Evolutionary conservation across 192 early-diverging fungal species (phyloP).

Genomic region (Backusella westeae): DNA sequence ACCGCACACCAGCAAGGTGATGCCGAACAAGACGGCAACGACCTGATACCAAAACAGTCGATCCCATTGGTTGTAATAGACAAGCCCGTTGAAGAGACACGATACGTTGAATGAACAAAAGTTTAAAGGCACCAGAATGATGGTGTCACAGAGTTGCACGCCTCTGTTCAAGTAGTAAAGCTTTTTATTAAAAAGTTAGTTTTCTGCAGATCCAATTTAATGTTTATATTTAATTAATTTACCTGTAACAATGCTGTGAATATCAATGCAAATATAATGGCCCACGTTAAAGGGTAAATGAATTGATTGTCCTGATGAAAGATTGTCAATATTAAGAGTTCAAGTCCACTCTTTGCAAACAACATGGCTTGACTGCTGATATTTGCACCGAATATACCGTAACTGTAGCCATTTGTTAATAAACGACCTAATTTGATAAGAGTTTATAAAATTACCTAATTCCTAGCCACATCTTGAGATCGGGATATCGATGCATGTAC

Average conservation of each 20-base stretch:
- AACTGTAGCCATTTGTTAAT: conserved; percentile 18
- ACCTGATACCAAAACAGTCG: conserved; percentile 62
- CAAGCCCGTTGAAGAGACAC: conserved; percentile 70
- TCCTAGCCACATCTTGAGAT: conserved; percentile 31
- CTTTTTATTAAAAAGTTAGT: conserved; percentile 28
- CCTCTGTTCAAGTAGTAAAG: conserved; percentile 79
- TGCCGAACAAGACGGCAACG: conserved; percentile 64
- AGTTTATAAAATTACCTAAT: conserved; percentile 15
- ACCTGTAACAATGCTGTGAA: conserved; percentile 58
- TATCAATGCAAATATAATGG: conserved; percentile 63
- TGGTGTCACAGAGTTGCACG: conserved; percentile 71
- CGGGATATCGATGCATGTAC: conserved; percentile 25
- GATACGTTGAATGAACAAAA: conserved; percentile 77
- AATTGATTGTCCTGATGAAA: conserved; percentile 66
- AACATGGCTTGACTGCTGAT: conserved; percentile 74
- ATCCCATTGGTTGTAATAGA: conserved; percentile 76
- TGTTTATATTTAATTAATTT: conserved; percentile 7
- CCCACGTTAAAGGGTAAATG: conserved; percentile 67
- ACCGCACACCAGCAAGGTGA: conserved; percentile 61
- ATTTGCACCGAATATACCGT: conserved; percentile 69
- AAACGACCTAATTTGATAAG: too few species aligned
- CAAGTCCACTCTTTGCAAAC: conserved; percentile 79
- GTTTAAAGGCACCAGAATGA: conserved; percentile 72
- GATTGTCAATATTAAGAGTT: conserved; percentile 62
- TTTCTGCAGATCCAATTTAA: background rate